Evolutionary conservation across 1,284 basidiomycete genomes (phyloP).

Genomic region (Naganishia sp.): DNA sequence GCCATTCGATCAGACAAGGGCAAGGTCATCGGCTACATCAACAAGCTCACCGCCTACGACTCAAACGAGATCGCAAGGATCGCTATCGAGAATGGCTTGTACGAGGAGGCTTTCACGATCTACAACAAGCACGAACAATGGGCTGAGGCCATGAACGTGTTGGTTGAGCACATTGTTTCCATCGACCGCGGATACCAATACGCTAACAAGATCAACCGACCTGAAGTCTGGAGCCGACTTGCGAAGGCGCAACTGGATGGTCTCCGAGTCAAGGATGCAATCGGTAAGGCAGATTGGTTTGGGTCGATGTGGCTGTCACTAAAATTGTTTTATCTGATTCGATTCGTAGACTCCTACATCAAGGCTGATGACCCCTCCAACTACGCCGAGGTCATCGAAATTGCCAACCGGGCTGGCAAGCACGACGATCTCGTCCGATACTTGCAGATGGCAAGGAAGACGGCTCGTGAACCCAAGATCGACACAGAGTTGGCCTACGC

Average conservation of each 20-base stretch:
- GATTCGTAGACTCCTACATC: conserved; percentile 86
- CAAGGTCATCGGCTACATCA: conserved; percentile 97
- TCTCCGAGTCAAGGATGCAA: conserved; percentile 95
- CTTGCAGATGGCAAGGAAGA: conserved; percentile 99
- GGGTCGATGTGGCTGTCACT: neutral
- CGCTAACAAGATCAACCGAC: conserved; percentile 94
- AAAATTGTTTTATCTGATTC: conserved; percentile 10
- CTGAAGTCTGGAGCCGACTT: conserved; percentile 94
- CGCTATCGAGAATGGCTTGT: conserved; percentile 92
- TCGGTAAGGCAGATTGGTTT: conserved; percentile 61
- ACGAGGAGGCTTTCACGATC: conserved; percentile 95
- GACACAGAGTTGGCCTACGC: conserved; percentile 97
- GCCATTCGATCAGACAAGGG: conserved; percentile 98
- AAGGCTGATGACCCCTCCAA: conserved; percentile 96
- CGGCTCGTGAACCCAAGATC: conserved; percentile 93
- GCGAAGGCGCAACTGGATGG: conserved; percentile 99
- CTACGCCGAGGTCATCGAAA: conserved; percentile 95
- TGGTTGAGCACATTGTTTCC: conserved; percentile 97
- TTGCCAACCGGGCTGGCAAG: conserved; percentile 92
- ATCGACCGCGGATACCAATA: conserved; percentile 96
- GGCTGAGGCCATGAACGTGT: conserved; percentile 91
- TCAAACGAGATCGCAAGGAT: conserved; percentile 93
- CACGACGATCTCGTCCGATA: conserved; percentile 97
- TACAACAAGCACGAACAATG: conserved; percentile 95
- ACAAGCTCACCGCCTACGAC: conserved; percentile 95